These are phyloP conservation scores for Paracoccidioides lutzii DNA, from an alignment of 2,329 filamentous ascomycete species.

Conservation along the genomic window DNA sequence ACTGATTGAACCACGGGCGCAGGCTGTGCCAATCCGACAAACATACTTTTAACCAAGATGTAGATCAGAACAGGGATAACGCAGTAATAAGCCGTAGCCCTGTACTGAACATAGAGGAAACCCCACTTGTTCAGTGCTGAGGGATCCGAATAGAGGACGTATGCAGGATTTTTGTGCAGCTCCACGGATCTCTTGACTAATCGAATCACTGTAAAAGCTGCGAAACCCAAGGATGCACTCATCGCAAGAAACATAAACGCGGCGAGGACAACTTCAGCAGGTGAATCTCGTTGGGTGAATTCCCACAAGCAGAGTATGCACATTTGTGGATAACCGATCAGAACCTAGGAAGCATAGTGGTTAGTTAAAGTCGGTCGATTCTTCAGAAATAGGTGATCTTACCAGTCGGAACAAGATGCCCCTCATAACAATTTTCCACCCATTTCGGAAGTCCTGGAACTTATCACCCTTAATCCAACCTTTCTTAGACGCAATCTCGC, in stretches of 20 bases:
- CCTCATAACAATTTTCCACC: slow-evolving; percentile 84
- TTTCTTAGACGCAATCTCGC: slow-evolving; percentile 61
- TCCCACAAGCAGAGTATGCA: slow-evolving; percentile 87
- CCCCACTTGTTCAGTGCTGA: slow-evolving; percentile 93
- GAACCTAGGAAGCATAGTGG: slow-evolving; percentile 35
- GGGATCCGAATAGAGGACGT: slow-evolving; percentile 95
- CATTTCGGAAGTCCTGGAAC: slow-evolving; percentile 86
- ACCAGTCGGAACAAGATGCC: slow-evolving; percentile 80
- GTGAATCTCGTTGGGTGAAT: slow-evolving; percentile 71
- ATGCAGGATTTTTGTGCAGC: slow-evolving; percentile 93
- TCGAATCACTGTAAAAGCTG: slow-evolving; percentile 75
- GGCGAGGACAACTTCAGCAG: slow-evolving; percentile 73
- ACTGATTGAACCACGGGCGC: slow-evolving; percentile 63
- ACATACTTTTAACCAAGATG: slow-evolving; percentile 75
- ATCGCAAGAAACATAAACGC: slow-evolving; percentile 81
- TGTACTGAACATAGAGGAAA: slow-evolving; percentile 93
- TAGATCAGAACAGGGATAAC: slow-evolving; percentile 69
- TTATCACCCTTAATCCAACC: slow-evolving; percentile 72
- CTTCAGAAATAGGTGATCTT: slow-evolving; percentile 10
- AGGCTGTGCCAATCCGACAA: slow-evolving; percentile 68
- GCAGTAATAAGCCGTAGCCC: slow-evolving; percentile 91
- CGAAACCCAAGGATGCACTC: slow-evolving; percentile 66
- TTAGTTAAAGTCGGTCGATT: slow-evolving; percentile 2
- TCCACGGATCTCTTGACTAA: slow-evolving; percentile 77
- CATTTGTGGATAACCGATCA: slow-evolving; percentile 89